Percentiles rank a stretch among this genome's conserved stretches.
Conservation (phyloP, 2,329 filamentous ascomycete genomes). For the Colletotrichum paranaense region DNA sequence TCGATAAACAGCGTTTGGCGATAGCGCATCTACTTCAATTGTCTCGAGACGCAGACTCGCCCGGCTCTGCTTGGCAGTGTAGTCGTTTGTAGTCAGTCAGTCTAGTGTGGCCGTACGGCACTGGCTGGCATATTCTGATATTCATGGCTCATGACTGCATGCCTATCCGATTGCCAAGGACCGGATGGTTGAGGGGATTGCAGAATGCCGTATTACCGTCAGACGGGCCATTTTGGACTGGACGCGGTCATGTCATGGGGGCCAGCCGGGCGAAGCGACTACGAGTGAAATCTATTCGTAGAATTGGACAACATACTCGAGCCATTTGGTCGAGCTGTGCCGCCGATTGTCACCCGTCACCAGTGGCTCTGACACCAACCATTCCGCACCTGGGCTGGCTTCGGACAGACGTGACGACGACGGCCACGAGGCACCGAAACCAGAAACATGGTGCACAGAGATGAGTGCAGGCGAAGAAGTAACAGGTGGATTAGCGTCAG, state of each 20-base stretch:
- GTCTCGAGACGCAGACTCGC: neutral
- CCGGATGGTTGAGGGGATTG: neutral
- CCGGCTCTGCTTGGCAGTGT: neutral
- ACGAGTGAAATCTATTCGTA: neutral
- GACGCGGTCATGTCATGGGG: neutral
- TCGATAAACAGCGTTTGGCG: neutral
- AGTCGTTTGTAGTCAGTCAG: neutral
- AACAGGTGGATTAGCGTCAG: neutral
- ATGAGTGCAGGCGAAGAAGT: neutral
- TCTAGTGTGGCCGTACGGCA: neutral
- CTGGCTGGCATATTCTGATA: neutral
- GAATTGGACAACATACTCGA: constrained; percentile 12
- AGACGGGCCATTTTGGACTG: neutral
- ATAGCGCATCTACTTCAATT: neutral
- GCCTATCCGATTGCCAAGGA: neutral
- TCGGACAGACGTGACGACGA: neutral
- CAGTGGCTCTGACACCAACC: constrained; percentile 8
- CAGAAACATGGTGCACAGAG: neutral
- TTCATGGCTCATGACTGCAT: neutral
- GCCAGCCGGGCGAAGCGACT: neutral
- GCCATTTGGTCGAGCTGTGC: neutral
- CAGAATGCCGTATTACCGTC: constrained; percentile 10
- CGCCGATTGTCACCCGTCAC: constrained; percentile 26
- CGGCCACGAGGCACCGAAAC: neutral
- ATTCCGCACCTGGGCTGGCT: constrained; percentile 21